phyloP scores from a whole-genome alignment of 2,329 filamentous ascomycete species.

The Pestalotiopsis sp. region DNA sequence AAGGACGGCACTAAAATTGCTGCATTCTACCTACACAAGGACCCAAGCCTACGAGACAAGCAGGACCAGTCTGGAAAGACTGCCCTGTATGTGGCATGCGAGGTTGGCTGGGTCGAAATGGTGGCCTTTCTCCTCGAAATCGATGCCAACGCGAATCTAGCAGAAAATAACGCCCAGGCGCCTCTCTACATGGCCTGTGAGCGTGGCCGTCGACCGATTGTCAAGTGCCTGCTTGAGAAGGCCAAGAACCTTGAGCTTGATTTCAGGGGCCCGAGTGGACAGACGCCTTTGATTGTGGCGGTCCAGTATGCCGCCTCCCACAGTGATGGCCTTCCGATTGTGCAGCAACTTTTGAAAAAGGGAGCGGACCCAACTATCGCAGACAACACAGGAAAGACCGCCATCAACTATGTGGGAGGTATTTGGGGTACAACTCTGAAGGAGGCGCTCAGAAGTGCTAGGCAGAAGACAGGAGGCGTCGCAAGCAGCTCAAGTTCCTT shows the following conservation, averaged over 20 bases:
- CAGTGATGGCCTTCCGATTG: neutral
- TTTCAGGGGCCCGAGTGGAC: neutral
- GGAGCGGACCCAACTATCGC: slow-evolving; percentile 5
- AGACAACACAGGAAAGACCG: slow-evolving; percentile 8
- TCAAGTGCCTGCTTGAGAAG: neutral
- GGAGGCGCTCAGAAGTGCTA: neutral
- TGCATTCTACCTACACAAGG: neutral
- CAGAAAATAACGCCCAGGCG: slow-evolving; percentile 1
- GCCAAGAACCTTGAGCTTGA: slow-evolving; percentile 1
- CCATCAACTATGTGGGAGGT: slow-evolving; percentile 6
- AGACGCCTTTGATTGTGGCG: slow-evolving; percentile 5
- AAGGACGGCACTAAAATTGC: neutral
- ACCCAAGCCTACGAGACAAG: neutral
- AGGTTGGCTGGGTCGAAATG: slow-evolving; percentile 4
- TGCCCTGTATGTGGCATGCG: slow-evolving; percentile 5
- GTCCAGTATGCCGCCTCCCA: slow-evolving; percentile 4
- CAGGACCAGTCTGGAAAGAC: slow-evolving; percentile 4
- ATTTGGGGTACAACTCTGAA: neutral
- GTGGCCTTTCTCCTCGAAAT: neutral
- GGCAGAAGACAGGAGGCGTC: neutral
- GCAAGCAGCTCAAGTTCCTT: neutral
- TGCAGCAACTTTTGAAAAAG: neutral
- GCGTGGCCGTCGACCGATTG: neutral
- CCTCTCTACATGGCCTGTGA: slow-evolving; percentile 7
- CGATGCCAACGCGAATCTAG: slow-evolving; percentile 2